A percentile compares a stretch with the other conserved stretches of the same genome.
Evolutionary conservation across 202 grass and related monocot species (phyloP).

Genomic region (Alloteropsis angusta): DNA sequence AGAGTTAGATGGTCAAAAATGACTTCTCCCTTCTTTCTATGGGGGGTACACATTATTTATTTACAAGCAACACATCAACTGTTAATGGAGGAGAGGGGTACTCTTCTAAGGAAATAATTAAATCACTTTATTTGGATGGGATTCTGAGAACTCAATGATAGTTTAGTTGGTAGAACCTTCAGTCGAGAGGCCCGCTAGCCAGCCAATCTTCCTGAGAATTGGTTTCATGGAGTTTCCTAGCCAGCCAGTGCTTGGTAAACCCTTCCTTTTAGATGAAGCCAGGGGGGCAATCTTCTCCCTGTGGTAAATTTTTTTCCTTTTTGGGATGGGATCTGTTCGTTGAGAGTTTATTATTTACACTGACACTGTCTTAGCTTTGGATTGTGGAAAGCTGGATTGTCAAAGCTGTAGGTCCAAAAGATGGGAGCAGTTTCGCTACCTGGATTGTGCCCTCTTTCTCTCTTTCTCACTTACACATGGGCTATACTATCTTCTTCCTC

Average conservation of each 20-base stretch:
- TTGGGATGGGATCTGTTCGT: background rate
- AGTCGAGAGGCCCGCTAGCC: background rate
- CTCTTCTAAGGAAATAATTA: background rate
- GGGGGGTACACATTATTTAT: background rate
- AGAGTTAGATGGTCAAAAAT: too few species aligned
- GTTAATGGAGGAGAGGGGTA: background rate
- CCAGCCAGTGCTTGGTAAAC: background rate
- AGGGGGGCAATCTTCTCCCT: background rate
- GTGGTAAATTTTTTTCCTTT: background rate
- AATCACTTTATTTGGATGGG: background rate
- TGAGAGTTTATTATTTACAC: constrained; percentile 3
- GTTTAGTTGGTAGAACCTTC: background rate
- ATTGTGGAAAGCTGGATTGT: too few species aligned
- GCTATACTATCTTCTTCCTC: too few species aligned
- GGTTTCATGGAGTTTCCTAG: background rate
- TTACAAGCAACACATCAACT: background rate
- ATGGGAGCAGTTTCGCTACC: too few species aligned
- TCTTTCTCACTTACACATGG: too few species aligned
- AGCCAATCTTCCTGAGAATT: background rate
- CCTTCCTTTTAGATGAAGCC: background rate
- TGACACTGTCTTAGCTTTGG: background rate
- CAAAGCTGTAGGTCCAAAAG: too few species aligned
- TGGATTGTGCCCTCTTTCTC: too few species aligned
- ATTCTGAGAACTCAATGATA: background rate
- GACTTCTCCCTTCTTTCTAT: too few species aligned